Conservation (phyloP, 345 rosid genomes). For the Carallia brachiata region DNA sequence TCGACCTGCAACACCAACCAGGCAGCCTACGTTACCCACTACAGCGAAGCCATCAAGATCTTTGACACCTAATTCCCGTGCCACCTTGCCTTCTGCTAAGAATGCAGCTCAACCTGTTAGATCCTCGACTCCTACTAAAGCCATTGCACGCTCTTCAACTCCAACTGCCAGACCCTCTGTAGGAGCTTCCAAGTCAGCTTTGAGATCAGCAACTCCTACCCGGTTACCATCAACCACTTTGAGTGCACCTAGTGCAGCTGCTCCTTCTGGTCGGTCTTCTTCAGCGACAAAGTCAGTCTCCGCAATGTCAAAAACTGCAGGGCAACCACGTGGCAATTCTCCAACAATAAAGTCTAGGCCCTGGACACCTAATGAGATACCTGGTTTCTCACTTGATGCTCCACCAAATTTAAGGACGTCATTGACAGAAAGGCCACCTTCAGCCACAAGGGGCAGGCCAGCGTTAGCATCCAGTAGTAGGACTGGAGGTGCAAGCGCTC, state of each 20-base stretch:
- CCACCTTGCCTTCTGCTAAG: conserved; percentile 39
- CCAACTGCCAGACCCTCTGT: conserved; percentile 40
- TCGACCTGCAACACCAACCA: conserved; percentile 30
- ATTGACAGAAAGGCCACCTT: conserved; percentile 31
- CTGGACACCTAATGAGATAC: conserved; percentile 30
- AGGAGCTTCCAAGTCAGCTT: conserved; percentile 37
- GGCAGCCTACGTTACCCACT: conserved; percentile 15
- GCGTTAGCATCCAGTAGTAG: not conserved
- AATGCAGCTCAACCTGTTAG: conserved; percentile 35
- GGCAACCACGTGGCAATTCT: conserved; percentile 25
- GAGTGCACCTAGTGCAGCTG: conserved; percentile 21
- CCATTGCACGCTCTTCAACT: conserved; percentile 39
- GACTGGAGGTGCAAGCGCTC: conserved; percentile 12
- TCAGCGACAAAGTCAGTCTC: conserved; percentile 42
- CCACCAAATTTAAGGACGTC: conserved; percentile 33
- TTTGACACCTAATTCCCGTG: conserved; percentile 29
- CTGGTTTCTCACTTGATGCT: conserved; percentile 34
- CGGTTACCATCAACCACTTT: conserved; percentile 19
- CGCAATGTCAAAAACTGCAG: conserved; percentile 16
- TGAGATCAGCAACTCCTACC: conserved; percentile 29
- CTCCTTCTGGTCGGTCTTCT: conserved; percentile 42
- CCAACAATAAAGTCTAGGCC: conserved; percentile 30
- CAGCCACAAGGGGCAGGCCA: conserved; percentile 29
- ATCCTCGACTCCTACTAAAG: conserved; percentile 54
- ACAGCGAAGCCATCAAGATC: conserved; percentile 24